Conservation (phyloP, 2,329 filamentous ascomycete genomes). For the Neodidymelliopsis sp. region DNA sequence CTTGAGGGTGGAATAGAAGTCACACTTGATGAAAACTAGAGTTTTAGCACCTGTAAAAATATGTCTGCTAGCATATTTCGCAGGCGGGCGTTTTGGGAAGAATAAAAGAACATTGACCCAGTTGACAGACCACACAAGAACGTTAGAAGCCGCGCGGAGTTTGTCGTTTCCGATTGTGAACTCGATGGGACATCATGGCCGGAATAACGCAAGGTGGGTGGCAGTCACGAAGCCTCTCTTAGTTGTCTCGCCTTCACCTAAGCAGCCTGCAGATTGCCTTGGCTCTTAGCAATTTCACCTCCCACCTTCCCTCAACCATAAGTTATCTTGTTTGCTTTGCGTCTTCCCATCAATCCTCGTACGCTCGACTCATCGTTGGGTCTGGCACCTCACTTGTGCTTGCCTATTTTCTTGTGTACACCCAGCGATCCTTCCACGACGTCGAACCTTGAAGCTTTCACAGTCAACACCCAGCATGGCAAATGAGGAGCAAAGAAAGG, state of each 20-base stretch:
- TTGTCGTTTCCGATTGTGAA: too few relatives aligned
- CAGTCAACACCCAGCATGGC: slow-evolving; percentile 33
- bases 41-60: slow-evolving; percentile 41
- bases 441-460: slow-evolving; percentile 13
- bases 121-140: neutral
- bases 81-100: slow-evolving; percentile 39
- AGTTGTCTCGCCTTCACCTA: slow-evolving; percentile 8
- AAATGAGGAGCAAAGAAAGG: slow-evolving; percentile 40
- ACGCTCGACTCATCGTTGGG: neutral
- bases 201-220: neutral
- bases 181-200: too few relatives aligned
- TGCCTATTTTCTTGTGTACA: slow-evolving; percentile 5
- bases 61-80: slow-evolving; percentile 26
- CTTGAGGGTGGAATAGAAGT: slow-evolving; percentile 72
- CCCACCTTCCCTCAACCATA: too few relatives aligned
- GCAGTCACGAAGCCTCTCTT: neutral
- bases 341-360: neutral
- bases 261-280: neutral
- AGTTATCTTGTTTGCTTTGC: neutral
- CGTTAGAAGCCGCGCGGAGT: too few relatives aligned
- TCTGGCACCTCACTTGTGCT: slow-evolving; percentile 1
- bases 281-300: too few relatives aligned
- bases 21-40: slow-evolving; percentile 22
- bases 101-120: slow-evolving; percentile 33
- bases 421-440: slow-evolving; percentile 19